Base-by-base conservation (phyloP, 176 grass and related monocot species). In the Carex kokanica region DNA sequence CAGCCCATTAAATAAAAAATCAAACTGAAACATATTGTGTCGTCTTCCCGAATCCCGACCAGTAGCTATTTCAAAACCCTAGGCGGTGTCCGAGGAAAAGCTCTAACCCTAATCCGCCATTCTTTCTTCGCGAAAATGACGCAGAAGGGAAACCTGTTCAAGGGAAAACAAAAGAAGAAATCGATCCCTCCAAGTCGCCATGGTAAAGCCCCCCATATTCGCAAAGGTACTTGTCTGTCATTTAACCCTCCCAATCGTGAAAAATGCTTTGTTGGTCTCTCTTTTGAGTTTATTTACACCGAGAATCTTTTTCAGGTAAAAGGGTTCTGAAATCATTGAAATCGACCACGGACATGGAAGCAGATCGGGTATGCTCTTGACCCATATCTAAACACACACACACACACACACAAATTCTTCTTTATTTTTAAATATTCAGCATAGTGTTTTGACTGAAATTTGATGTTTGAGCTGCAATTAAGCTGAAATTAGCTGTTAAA, bases 121-220 rank as follows among this genome's bases (percentile, higher is more conserved):
- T 52, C 45, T 52, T 20, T 15, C 25, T 66, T 52, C 2, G 79
- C 36, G 5, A 66, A 61, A 66, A 97, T 97, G 95, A 97, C 95
- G 88, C 92, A 97, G 83, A 97, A 94, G 87, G 92, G 90, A 64
- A 91, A 79, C 59, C 13, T 91, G 84, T 98, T 93, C 87, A 98
- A 98, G 87, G 95, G 95, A 4, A 53, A 90, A 90, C 86, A 91
- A 79, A 94, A 94, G 81, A 90, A 84, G 86, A 98, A 93, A 83
- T 80, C 85, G 51, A 64, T 94, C 81, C 92, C 95, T 78, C 90
- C 92, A 79, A 98, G 51, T 67, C 95, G 90, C 86, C 95, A 94
- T 82, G 95, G 95, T 64, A 98, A 94, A 85, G 65, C 84, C 13
- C 55, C 75, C 13, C 87, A 90, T 61, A 25, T 88, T 60, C 92